These are phyloP conservation scores for Penicillium corylophilum DNA, from an alignment of 2,329 filamentous ascomycete species.

Conservation along the genomic window DNA sequence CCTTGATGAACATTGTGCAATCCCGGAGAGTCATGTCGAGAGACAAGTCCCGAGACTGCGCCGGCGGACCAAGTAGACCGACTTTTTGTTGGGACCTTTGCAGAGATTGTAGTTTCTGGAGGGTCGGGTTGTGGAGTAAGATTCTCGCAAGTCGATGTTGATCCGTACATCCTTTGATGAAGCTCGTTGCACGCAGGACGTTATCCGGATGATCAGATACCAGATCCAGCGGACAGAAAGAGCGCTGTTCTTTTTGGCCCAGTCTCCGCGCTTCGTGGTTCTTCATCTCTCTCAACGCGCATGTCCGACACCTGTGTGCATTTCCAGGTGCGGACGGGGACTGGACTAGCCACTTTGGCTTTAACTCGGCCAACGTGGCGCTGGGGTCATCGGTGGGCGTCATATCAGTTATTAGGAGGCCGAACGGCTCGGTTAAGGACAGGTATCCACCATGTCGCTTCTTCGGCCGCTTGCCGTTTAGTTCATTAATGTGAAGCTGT, in stretches of 20 bases:
- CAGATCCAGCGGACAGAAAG: constrained; percentile 67
- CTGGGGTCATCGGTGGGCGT: constrained; percentile 42
- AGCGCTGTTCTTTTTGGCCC: constrained; percentile 31
- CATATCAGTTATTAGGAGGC: constrained; percentile 75
- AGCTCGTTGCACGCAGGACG: constrained; percentile 44
- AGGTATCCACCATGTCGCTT: constrained; percentile 54
- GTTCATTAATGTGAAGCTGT: constrained; percentile 52
- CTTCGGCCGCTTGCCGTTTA: constrained; percentile 43
- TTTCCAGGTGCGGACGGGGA: constrained; percentile 67
- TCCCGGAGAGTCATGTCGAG: constrained; percentile 79
- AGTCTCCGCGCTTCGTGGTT: constrained; percentile 36
- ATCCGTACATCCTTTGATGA: constrained; percentile 41
- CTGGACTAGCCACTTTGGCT: constrained; percentile 80
- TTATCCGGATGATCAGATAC: constrained; percentile 49
- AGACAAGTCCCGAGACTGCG: constrained; percentile 52
- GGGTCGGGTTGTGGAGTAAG: constrained; percentile 35
- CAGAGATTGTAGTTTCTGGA: constrained; percentile 35
- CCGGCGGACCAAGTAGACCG: constrained; percentile 36
- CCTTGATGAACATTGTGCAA: constrained; percentile 70
- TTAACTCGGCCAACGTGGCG: constrained; percentile 65
- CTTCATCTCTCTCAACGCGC: constrained; percentile 59
- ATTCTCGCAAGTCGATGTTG: constrained; percentile 33
- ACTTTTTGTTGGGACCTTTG: constrained; percentile 37
- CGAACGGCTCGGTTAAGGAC: constrained; percentile 58
- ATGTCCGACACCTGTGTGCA: constrained; percentile 70